These are phyloP conservation scores for Drechslerella coelobrocha DNA, from an alignment of 2,329 filamentous ascomycete species.

Conservation along the genomic window DNA sequence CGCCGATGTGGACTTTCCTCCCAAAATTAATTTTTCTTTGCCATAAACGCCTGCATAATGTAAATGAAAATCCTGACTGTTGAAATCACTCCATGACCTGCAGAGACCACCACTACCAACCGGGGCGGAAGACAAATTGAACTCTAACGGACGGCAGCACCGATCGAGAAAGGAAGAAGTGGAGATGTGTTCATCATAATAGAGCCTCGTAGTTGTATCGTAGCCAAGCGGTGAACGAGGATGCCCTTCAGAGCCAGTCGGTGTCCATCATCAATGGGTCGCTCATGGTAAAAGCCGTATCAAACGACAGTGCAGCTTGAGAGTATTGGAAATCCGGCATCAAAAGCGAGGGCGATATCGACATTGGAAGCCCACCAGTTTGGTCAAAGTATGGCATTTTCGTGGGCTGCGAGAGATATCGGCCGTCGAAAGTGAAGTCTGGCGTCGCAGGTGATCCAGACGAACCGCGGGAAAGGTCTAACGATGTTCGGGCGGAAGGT, in stretches of 20 bases:
- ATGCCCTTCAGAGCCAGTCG: slow-evolving; percentile 29
- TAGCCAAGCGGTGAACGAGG: not conserved
- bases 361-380: slow-evolving; percentile 26
- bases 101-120: slow-evolving; percentile 14
- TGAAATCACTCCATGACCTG: slow-evolving; percentile 33
- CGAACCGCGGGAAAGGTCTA: slow-evolving; percentile 27
- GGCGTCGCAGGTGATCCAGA: slow-evolving; percentile 40
- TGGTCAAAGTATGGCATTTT: slow-evolving; percentile 44
- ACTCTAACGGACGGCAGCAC: slow-evolving; percentile 10
- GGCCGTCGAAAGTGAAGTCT: slow-evolving; percentile 41
- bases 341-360: slow-evolving; percentile 41
- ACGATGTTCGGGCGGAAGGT: slow-evolving; percentile 37
- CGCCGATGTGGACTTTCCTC: not conserved
- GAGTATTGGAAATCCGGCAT: slow-evolving; percentile 44
- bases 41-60: slow-evolving; percentile 40
- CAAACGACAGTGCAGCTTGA: slow-evolving; percentile 32
- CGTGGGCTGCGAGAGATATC: slow-evolving; percentile 41
- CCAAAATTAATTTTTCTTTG: slow-evolving; percentile 30
- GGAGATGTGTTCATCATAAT: slow-evolving; percentile 24
- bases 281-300: slow-evolving; percentile 42
- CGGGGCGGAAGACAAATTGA: slow-evolving; percentile 8
- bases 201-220: not conserved
- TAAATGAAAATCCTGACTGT: slow-evolving; percentile 6
- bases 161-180: slow-evolving; percentile 22
- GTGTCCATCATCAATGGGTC: slow-evolving; percentile 48